Base-by-base conservation (phyloP, 139 green algal species). In the Zygnema cylindricum region DNA sequence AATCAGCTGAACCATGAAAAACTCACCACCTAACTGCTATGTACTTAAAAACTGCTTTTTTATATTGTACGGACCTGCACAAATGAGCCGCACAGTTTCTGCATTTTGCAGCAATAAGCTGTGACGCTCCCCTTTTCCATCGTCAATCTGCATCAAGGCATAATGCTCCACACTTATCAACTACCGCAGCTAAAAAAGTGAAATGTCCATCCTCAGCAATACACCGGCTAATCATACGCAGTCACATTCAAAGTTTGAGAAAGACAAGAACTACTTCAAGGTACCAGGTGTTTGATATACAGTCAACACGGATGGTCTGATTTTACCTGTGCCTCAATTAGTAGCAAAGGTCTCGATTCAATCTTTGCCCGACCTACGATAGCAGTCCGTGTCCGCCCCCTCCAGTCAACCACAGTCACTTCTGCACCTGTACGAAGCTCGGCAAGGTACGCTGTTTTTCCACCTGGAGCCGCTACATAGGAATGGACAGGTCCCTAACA, bases 1-100 rank as follows among this genome's bases (percentile, higher is more conserved):
- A 73, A 73, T 25, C 57, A 30, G 57, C 57, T 30, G 30, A 73
- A 25, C 25, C 57, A 73, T 73, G 57, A 35, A 35, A 30, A 25
- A 25, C 57, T 73, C 57, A 73, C 25, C 57, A 73, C 25, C 57
- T 35, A 30, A 25, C 57, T 73, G 57, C 57, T 30, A 73, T 25
- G 57, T 25, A 73, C 57, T 73, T 73, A 25, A 35, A 73, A 73
- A 25, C 30, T 25, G 57, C 57, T 73, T 30, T 30, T 73, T 25
- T 25, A 35, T 25, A 73, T 25, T 25, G 30, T 73, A 30, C 30
- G 57, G 30, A 84, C 30, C 77, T 39, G 77, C 2, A 49, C 7
- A 3, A 2, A 98, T 91, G 49, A 98, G 87, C 35, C 94, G 93
- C 42, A 98, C 96, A 0, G 96, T 98, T 88, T 98, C 96, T 1